Conservation (phyloP, 106 monocot species). For the Cymbidium sinense region DNA sequence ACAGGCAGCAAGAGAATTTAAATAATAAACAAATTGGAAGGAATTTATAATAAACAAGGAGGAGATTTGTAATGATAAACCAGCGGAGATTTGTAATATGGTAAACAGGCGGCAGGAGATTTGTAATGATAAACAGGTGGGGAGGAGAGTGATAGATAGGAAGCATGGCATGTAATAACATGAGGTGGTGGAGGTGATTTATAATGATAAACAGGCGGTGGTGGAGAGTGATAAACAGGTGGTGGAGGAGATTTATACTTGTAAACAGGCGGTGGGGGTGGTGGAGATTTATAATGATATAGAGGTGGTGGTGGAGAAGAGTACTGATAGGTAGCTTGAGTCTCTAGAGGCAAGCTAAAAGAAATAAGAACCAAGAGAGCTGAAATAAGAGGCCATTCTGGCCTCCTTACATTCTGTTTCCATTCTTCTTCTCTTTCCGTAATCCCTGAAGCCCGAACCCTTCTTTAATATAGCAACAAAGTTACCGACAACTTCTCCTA, state of each 20-base stretch:
- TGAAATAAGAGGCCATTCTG: neutral
- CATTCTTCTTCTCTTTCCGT: neutral
- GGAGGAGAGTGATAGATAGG: neutral
- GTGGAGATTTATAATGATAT: neutral
- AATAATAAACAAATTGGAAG: too few relatives aligned
- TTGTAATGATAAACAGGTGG: neutral
- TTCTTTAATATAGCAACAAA: neutral
- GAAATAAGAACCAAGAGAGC: neutral
- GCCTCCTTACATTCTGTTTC: neutral
- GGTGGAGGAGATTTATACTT: neutral
- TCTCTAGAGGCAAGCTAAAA: neutral
- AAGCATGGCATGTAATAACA: too few relatives aligned
- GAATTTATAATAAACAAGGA: too few relatives aligned
- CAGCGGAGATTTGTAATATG: too few relatives aligned
- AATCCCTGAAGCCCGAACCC: neutral
- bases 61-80: neutral
- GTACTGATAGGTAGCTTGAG: neutral
- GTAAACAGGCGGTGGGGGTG: neutral
- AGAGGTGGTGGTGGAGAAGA: neutral
- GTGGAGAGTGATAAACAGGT: neutral
- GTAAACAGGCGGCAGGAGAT: neutral
- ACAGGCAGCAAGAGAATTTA: too few relatives aligned
- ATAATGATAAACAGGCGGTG: neutral
- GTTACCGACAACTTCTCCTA: neutral
- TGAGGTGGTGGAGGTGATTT: neutral